Base-by-base conservation (phyloP, 352 stramenopile species). In the Phytophthora ramorum region DNA sequence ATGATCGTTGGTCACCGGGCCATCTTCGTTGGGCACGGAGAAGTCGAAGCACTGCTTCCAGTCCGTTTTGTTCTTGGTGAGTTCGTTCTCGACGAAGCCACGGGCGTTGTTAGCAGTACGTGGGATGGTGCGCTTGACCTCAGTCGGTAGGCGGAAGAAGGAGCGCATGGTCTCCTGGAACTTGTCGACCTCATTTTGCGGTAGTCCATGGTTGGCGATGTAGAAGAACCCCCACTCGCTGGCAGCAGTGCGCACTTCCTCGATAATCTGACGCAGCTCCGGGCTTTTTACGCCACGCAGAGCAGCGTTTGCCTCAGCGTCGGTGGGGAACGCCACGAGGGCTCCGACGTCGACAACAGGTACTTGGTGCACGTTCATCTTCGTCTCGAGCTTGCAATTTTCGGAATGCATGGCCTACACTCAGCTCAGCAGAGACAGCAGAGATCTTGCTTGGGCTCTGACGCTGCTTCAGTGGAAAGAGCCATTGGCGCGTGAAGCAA, bases 161-260 rank as follows among this genome's bases (percentile, higher is more conserved):
- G 60, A 57, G 32, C 74, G 70, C 74, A 93, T 97, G 34, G 75
- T 63, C 13, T 61, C 40, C 20, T 87, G 74, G 60, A 98, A 96
- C 7, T 41, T 44, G 10, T 82, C 58, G 20, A 98, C 67, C n/a
- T 96, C 68, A 7, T 84, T 43, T 0, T 56, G 13, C 1, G 79
- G 64, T 20, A 98, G 67, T 0, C 80, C 83, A 62, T 97, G 90
- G 75, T 94, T 90, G 2, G 81, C 62, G 45, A 98, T 84, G 77
- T 98, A 96, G 73, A 98, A 98, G 76, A 98, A 98, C 7, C 93
- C 93, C 81, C 82, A 98, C 46, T 91, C 79, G 22, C 70, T 75
- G 19, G 61, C 61, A 19, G 61, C 54, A 53, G 37, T 45, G 2
- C 66, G 76, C 6, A 87, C 55, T 14, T 77, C 58, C 3, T 69